These are phyloP conservation scores for Claviceps digitariae DNA, from an alignment of 2,329 filamentous ascomycete genomes.

Conservation along the genomic window DNA sequence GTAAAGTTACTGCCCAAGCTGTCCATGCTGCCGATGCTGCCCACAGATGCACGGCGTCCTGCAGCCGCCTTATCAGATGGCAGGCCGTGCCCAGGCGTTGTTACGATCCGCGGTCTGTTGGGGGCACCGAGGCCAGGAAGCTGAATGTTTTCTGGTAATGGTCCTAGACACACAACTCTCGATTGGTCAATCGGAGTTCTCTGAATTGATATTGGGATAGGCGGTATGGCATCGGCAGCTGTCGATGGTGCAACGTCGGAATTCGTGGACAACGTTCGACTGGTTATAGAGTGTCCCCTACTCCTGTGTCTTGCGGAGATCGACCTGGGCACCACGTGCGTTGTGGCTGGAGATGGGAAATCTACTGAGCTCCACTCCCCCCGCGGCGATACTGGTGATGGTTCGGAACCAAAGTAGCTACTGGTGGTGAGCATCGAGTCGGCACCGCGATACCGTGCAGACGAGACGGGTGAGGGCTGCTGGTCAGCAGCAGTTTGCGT, in stretches of 20 bases:
- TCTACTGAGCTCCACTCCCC: slow-evolving; percentile 28
- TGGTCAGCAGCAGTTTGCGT: slow-evolving; percentile 7
- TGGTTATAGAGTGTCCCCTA: slow-evolving; percentile 4
- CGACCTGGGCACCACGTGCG: slow-evolving; percentile 16
- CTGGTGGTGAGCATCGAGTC: slow-evolving; percentile 13
- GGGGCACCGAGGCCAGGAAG: slow-evolving; percentile 11
- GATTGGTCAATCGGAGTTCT: slow-evolving; percentile 37
- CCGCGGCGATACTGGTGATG: slow-evolving; percentile 36
- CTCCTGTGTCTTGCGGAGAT: slow-evolving; percentile 9
- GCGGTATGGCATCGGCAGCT: not conserved
- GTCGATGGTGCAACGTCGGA: not conserved
- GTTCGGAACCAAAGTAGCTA: slow-evolving; percentile 27
- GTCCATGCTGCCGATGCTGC: slow-evolving; percentile 23
- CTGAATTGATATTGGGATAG: slow-evolving; percentile 20
- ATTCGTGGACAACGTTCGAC: slow-evolving; percentile 6
- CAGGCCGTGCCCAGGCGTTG: slow-evolving; percentile 2
- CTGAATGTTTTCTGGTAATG: slow-evolving; percentile 34
- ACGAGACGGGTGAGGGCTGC: slow-evolving; percentile 9
- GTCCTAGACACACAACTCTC: slow-evolving; percentile 40
- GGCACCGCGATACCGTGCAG: slow-evolving; percentile 10
- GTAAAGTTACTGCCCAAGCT: slow-evolving; percentile 42
- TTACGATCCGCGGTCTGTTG: slow-evolving; percentile 5
- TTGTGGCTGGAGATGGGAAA: slow-evolving; percentile 28
- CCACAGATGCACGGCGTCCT: slow-evolving; percentile 10
- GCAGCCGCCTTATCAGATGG: slow-evolving; percentile 4